A percentile compares a stretch with the other conserved stretches of the same genome.
Conservation (phyloP, 441 rosid genomes). For the Pelargonium cotyledonis region DNA sequence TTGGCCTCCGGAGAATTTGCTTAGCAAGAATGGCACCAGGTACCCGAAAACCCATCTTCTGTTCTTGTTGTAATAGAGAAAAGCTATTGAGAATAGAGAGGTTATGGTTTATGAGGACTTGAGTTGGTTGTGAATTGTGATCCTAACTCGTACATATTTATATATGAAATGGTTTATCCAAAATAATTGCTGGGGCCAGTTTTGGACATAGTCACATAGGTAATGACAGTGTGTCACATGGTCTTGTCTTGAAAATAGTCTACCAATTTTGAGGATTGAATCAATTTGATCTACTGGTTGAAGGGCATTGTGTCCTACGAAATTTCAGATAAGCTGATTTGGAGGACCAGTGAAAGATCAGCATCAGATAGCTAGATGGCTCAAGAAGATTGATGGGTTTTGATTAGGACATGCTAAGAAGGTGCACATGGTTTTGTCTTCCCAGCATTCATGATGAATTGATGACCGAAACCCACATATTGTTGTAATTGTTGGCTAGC, state of each 20-base stretch:
- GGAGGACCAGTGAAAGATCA: not conserved
- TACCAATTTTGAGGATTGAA: not conserved
- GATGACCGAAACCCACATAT: too few relatives aligned
- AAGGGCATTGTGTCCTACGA: not conserved
- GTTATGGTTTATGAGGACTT: not conserved
- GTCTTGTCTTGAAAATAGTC: not conserved
- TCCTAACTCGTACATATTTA: not conserved
- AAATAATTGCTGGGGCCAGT: not conserved
- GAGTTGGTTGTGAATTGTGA: conserved; percentile 1
- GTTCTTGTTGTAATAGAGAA: not conserved
- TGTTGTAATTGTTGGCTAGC: not conserved
- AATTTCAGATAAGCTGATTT: not conserved
- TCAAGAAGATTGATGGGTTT: not conserved
- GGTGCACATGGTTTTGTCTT: too few relatives aligned
- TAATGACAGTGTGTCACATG: not conserved
- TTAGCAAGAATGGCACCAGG: conserved; percentile 1
- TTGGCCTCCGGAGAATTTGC: not conserved
- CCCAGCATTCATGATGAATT: too few relatives aligned
- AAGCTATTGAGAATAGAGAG: not conserved
- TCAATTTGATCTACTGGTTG: not conserved
- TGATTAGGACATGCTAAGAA: not conserved
- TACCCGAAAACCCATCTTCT: not conserved
- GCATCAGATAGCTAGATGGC: too few relatives aligned
- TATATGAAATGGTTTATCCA: not conserved
- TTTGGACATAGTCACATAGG: not conserved